Percentiles rank a stretch among this genome's conserved stretches.
Evolutionary conservation across 805 yeast species (phyloP).

Genomic region (Saccharomycopsis sp.): DNA sequence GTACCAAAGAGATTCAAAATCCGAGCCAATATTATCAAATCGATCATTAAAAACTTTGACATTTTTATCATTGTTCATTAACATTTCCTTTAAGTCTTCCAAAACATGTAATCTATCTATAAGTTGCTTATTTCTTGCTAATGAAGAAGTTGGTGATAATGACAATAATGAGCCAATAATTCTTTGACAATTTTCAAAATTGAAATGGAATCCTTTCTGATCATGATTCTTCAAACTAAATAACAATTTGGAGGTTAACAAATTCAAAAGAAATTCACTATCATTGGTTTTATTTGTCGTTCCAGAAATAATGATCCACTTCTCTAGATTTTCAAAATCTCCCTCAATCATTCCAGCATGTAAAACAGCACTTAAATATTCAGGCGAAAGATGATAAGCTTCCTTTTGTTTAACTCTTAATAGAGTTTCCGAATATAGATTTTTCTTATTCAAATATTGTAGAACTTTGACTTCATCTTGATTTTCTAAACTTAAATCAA

Average conservation of each 20-base stretch:
- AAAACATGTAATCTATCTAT: constrained; percentile 50
- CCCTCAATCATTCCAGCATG: constrained; percentile 68
- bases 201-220: constrained; percentile 27
- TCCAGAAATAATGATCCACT: constrained; percentile 53
- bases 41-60: constrained; percentile 19
- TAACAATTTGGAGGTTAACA: constrained; percentile 57
- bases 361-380: constrained; percentile 59
- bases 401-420: constrained; percentile 23
- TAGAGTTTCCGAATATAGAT: constrained; percentile 58
- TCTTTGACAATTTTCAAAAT: constrained; percentile 38
- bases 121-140: constrained; percentile 36
- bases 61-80: background rate
- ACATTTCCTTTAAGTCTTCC: constrained; percentile 36
- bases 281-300: constrained; percentile 33
- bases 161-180: constrained; percentile 39
- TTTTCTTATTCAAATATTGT: constrained; percentile 66
- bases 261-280: constrained; percentile 42
- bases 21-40: constrained; percentile 32
- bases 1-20: constrained; percentile 50
- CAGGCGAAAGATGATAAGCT: constrained; percentile 30
- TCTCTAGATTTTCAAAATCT: constrained; percentile 34
- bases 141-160: constrained; percentile 37
- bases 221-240: constrained; percentile 31
- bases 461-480: constrained; percentile 43
- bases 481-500: constrained; percentile 47